Base-by-base conservation (phyloP, 257 asterid genomes). In the Jacaranda mimosifolia region DNA sequence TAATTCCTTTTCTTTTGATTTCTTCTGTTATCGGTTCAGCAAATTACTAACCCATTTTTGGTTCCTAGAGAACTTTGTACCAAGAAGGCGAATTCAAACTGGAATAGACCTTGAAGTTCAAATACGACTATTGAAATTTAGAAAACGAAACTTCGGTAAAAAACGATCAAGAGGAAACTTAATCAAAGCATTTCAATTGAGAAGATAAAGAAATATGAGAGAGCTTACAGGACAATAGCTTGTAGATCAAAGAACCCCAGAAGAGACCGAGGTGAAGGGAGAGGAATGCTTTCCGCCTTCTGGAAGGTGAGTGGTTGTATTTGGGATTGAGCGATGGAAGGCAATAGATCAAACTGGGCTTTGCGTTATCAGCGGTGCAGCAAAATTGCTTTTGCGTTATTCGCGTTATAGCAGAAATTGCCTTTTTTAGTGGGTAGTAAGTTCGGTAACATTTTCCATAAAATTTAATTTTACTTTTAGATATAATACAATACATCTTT, bases 161-260 rank as follows among this genome's bases (percentile, higher is more conserved):
- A 19, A 46, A 63, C 17, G 79, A 49, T 74, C 63, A 63, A n/a
- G 14, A 49, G 3, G 32, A 3, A 19, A 19, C n/a, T 21, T 26
- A 18, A 39, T 15, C 11, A 26, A 9, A 46, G 19, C 63, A 26
- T n/a, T 6, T 17, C 6, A 64, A 7, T 51, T 19, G 17, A 52
- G 57, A n/a, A 11, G 52, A 51, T 4, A 52, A 4, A 48, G 53
- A 48, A 52, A 3, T 18, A 72, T 12, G 15, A 40, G 68, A 19
- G 21, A 12, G 56, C 57, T 40, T 58, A 72, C 68, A 17, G 43
- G 18, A 72, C 13, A 55, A 19, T 60, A 67, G 56, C 55, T 39
- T 9, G 72, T 11, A 72, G 76, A 72, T 56, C 76, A 55, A 12
- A 40, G 53, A 55, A 39, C 6, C 67, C 18, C 66, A 55, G 52